A percentile compares a stretch with the other conserved stretches of the same genome.
These are phyloP conservation scores for Metarhizium humberi DNA, from an alignment of 2,329 filamentous ascomycete species.

Conservation along the genomic window DNA sequence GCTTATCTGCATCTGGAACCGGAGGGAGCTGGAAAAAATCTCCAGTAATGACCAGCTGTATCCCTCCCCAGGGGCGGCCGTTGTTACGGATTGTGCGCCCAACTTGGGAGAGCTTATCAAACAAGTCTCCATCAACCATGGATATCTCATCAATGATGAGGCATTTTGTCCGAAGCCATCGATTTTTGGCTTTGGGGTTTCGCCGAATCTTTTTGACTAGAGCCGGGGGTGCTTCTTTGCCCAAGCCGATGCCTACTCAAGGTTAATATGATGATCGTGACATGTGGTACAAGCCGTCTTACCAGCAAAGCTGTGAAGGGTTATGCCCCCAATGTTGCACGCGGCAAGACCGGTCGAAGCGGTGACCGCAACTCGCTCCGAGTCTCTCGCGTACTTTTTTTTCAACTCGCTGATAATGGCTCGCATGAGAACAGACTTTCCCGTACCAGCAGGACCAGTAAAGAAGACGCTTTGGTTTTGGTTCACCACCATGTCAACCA, in stretches of 20 bases:
- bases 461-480: conserved; percentile 89
- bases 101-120: conserved; percentile 89
- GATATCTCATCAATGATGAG: conserved; percentile 93
- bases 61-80: conserved; percentile 86
- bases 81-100: conserved; percentile 82
- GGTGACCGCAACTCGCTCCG: conserved; percentile 82
- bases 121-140: conserved; percentile 96
- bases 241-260: conserved; percentile 61
- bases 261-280: conserved; percentile 3
- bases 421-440: conserved; percentile 92
- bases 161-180: conserved; percentile 83
- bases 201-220: conserved; percentile 85
- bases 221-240: conserved; percentile 74
- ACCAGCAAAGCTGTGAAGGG: conserved; percentile 89
- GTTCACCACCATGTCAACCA: conserved; percentile 74
- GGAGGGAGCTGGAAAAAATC: conserved; percentile 97
- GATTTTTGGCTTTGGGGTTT: conserved; percentile 77
- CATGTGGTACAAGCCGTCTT: conserved; percentile 5
- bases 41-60: conserved; percentile 89
- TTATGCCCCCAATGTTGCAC: conserved; percentile 93
- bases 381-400: conserved; percentile 65
- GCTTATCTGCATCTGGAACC: conserved; percentile 65
- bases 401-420: conserved; percentile 79
- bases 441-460: conserved; percentile 90
- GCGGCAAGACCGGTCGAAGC: conserved; percentile 93